Evolutionary conservation across 2,329 filamentous ascomycete species (phyloP).

Genomic region (Cylindrodendrum hubeiense): DNA sequence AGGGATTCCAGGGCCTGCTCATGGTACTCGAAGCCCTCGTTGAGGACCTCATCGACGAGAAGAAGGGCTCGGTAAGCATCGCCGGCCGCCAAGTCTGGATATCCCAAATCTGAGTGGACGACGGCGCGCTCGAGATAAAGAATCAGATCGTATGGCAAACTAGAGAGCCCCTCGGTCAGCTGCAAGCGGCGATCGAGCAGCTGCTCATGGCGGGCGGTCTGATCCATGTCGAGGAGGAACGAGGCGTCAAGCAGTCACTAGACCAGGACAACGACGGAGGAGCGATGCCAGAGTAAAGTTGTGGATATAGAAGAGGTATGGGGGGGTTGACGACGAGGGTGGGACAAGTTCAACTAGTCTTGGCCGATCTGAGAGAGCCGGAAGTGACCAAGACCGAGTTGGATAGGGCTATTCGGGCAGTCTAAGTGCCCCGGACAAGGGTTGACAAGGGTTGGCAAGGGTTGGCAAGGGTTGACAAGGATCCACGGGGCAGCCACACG

Average conservation of each 20-base stretch:
- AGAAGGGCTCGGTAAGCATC: constrained; percentile 94
- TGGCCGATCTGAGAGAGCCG: constrained; percentile 1
- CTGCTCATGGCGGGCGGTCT: constrained; percentile 53
- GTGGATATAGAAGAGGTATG: constrained; percentile 12
- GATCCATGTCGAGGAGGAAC: constrained; percentile 48
- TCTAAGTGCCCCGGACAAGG: constrained; percentile 1
- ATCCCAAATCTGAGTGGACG: constrained; percentile 80
- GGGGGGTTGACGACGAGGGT: constrained; percentile 5
- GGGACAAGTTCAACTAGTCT: neutral
- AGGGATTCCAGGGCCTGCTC: constrained; percentile 72
- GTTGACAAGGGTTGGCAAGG: neutral
- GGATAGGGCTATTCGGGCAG: constrained; percentile 11
- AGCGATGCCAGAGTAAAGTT: constrained; percentile 6
- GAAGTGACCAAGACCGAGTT: neutral
- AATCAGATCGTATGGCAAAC: constrained; percentile 70
- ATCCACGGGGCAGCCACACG: neutral
- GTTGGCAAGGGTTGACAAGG: constrained; percentile 6
- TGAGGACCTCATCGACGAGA: constrained; percentile 82
- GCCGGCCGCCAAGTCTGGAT: constrained; percentile 89
- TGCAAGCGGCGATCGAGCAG: constrained; percentile 67
- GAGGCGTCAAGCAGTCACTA: neutral
- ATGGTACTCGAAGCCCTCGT: constrained; percentile 87
- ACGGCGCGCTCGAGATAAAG: constrained; percentile 78
- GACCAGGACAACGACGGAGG: neutral
- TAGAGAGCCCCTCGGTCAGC: constrained; percentile 67